Evolutionary conservation across 2,329 filamentous ascomycete genomes (phyloP).

Genomic region (Alternaria novae-zelandiae): DNA sequence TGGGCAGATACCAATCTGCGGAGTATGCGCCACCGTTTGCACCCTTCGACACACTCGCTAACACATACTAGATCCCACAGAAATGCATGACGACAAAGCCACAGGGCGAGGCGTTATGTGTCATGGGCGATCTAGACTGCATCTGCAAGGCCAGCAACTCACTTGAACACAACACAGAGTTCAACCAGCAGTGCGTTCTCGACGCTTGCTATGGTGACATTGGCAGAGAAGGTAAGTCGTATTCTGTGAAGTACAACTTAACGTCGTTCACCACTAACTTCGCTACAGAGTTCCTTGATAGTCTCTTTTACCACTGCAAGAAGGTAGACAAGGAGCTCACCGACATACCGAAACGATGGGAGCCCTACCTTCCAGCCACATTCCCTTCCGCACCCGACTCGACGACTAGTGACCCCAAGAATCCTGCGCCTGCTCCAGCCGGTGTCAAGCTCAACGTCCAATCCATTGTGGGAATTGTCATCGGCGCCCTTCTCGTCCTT

Average conservation of each 20-base stretch:
- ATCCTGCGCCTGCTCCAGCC: background rate
- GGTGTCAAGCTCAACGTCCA: background rate
- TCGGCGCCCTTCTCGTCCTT: background rate
- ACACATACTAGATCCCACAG: slow-evolving; percentile 8
- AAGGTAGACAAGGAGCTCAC: slow-evolving; percentile 1
- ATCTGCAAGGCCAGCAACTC: slow-evolving; percentile 24
- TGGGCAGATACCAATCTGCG: slow-evolving; percentile 13
- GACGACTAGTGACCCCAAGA: background rate
- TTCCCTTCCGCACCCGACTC: background rate
- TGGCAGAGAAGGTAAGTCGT: slow-evolving; percentile 10
- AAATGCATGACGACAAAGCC: slow-evolving; percentile 13
- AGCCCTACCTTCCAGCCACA: slow-evolving; percentile 11
- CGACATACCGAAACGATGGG: slow-evolving; percentile 19
- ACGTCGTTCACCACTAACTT: background rate
- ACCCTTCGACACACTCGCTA: too few relatives aligned
- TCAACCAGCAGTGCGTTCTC: slow-evolving; percentile 19
- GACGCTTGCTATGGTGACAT: slow-evolving; percentile 17
- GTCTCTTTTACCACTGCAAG: slow-evolving; percentile 16
- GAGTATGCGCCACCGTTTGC: too few relatives aligned
- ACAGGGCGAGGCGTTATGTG: slow-evolving; percentile 7
- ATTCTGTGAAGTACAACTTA: background rate
- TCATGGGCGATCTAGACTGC: slow-evolving; percentile 14
- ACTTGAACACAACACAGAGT: slow-evolving; percentile 15
- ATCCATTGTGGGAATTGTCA: background rate
- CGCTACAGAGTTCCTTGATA: slow-evolving; percentile 16